Evolutionary conservation across 2,329 filamentous ascomycete genomes (phyloP).

Genomic region (Elsinoe australis): DNA sequence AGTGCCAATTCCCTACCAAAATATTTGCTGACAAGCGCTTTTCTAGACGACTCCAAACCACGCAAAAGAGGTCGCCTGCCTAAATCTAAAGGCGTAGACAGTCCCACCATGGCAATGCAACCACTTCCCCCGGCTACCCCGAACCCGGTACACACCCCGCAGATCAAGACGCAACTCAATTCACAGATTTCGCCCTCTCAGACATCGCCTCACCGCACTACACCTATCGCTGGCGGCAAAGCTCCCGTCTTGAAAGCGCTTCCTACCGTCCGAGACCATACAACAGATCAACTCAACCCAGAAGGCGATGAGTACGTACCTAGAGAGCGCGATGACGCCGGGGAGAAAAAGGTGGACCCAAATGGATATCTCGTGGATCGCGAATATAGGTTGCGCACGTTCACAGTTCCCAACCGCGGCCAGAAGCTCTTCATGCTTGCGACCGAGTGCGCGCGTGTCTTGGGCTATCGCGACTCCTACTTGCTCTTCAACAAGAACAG

Average conservation of each 20-base stretch:
- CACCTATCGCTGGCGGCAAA: constrained; percentile 59
- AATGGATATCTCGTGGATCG: constrained; percentile 79
- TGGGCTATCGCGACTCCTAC: constrained; percentile 96
- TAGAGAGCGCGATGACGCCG: constrained; percentile 83
- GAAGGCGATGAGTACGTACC: constrained; percentile 92
- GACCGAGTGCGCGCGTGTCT: constrained; percentile 88
- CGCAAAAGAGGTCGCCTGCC: constrained; percentile 56
- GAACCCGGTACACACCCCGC: constrained; percentile 46
- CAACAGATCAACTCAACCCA: constrained; percentile 83
- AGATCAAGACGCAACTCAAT: constrained; percentile 43
- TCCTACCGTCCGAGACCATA: constrained; percentile 92
- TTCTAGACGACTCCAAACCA: constrained; percentile 40
- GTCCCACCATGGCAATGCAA: constrained; percentile 48
- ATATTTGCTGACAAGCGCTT: constrained; percentile 23
- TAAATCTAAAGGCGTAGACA: constrained; percentile 55
- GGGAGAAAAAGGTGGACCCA: constrained; percentile 84
- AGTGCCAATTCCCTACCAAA: too few relatives aligned
- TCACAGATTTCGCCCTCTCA: constrained; percentile 50
- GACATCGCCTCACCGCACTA: constrained; percentile 63
- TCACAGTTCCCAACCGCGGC: constrained; percentile 81
- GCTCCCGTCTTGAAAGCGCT: constrained; percentile 77
- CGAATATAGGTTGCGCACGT: constrained; percentile 88
- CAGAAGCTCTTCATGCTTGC: constrained; percentile 98
- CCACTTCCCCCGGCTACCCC: constrained; percentile 41
- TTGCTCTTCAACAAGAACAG: constrained; percentile 97